Base-by-base conservation (phyloP, 306 rosid species). In the Crotalaria pallida region DNA sequence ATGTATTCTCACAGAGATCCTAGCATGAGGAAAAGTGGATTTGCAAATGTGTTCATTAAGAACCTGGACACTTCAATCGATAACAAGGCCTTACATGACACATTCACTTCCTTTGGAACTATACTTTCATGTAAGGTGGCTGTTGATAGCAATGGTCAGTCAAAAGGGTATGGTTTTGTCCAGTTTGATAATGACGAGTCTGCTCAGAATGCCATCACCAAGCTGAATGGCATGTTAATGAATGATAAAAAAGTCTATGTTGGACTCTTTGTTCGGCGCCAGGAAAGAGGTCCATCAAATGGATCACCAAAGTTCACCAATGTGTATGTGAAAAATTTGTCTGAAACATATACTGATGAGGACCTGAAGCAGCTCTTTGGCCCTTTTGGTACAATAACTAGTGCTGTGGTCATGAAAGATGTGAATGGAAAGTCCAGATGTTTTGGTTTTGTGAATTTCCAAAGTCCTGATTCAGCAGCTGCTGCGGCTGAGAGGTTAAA, bases 381-480 rank as follows among this genome's bases (percentile, higher is more conserved):
- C 3, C 0, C 73, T 5, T 81, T 17, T 76, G 91, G 91, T 45
- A 33, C 58, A 17, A 86, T 88, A 69, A 82, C 83, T 17, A 88
- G 89, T 71, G 87, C 78, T 1, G 65, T 58, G 38, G 77, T 88
- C 49, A 82, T 76, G 83, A 86, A 58, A 31, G 91, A 88, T 31
- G 43, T 43, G 7, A 64, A 71, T 73, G 89, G 88, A 71, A 84
- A 86, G 58, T 88, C 96, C 7, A 83, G 77, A 68, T 62, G 89
- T 65, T 88, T 88, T 71, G 96, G 96, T 19, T 88, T 88, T 76
- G 89, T 84, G 23, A 86, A 84, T 65, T 86, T 84, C 27, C 47
- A 67, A 67, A 71, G 29, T 22, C 19, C 82, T 15, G 82, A 84
- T 11, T 50, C 65, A 1, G 91, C 96, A 12, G 83, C 77, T 58